Conservation (phyloP, 768 basidiomycete genomes). For the Crucibulum laeve region DNA sequence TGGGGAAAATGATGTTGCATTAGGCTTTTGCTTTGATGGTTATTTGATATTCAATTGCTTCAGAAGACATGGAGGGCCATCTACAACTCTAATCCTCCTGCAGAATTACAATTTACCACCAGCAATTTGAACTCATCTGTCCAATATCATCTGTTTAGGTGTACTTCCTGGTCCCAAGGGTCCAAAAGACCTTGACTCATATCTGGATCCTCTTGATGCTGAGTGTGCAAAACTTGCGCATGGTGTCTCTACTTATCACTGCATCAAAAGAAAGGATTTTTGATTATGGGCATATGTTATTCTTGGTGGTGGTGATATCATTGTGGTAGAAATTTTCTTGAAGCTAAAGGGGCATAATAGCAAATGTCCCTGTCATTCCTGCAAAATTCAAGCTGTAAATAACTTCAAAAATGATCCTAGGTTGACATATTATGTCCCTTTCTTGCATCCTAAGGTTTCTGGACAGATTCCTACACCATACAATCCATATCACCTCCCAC, state of each 20-base stretch:
- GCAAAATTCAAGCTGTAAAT: slow-evolving; percentile 24
- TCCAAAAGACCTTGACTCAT: slow-evolving; percentile 33
- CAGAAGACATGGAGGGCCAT: slow-evolving; percentile 13
- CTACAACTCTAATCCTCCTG: slow-evolving; percentile 33
- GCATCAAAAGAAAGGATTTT: slow-evolving; percentile 13
- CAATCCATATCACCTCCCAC: slow-evolving; percentile 14
- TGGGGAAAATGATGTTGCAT: slow-evolving; percentile 29
- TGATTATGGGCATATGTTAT: slow-evolving; percentile 23
- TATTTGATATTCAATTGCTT: slow-evolving; percentile 26
- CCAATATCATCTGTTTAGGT: slow-evolving; percentile 28
- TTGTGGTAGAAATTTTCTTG: slow-evolving; percentile 23
- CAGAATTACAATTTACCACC: slow-evolving; percentile 41
- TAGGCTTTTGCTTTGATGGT: slow-evolving; percentile 33
- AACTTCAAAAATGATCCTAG: slow-evolving; percentile 5
- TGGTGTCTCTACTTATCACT: slow-evolving; percentile 26
- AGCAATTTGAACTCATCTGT: slow-evolving; percentile 22
- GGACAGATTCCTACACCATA: neutral
- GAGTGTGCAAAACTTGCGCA: slow-evolving; percentile 25
- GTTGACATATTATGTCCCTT: slow-evolving; percentile 21
- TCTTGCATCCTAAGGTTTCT: too few relatives aligned
- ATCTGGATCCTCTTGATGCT: slow-evolving; percentile 28
- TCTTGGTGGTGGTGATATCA: slow-evolving; percentile 25
- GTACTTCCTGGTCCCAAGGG: slow-evolving; percentile 38
- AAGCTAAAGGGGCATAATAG: slow-evolving; percentile 33
- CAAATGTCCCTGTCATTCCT: slow-evolving; percentile 25